Conservation (phyloP, 768 basidiomycete species). For the Kwoniella mangroviensis region DNA sequence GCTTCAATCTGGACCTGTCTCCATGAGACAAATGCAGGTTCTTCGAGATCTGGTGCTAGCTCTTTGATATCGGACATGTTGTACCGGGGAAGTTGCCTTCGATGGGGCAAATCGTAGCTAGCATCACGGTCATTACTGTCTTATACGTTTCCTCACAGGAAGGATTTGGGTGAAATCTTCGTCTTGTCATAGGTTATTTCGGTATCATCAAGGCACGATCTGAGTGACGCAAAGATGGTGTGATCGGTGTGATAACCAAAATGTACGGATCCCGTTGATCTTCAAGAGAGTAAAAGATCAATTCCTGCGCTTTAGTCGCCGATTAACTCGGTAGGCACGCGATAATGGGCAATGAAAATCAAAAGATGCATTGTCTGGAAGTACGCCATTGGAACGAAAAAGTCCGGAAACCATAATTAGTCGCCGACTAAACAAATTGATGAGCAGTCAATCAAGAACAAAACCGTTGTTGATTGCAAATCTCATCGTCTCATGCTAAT, state of each 20-base stretch:
- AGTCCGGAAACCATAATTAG: background rate
- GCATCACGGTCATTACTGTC: no score
- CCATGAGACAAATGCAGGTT: conserved; percentile 6
- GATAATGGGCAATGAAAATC: background rate
- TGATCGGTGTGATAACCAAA: conserved; percentile 2
- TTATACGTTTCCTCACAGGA: background rate
- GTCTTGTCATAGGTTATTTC: conserved; percentile 11
- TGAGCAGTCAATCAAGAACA: background rate
- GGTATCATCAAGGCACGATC: background rate
- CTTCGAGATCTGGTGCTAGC: background rate
- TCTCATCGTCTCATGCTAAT: background rate
- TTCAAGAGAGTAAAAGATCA: background rate
- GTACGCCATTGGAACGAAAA: no score
- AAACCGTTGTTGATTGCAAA: background rate
- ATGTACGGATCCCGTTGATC: background rate
- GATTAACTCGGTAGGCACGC: conserved; percentile 4
- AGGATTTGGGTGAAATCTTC: background rate
- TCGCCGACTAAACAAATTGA: background rate
- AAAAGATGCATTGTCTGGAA: no score
- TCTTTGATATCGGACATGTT: conserved; percentile 18
- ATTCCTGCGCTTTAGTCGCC: background rate
- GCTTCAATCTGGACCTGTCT: conserved; percentile 25
- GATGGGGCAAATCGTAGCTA: no score
- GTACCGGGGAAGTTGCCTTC: background rate
- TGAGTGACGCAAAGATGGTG: conserved; percentile 5